Conservation (phyloP, 495 filamentous ascomycete genomes). For the Emericellopsis terricola region DNA sequence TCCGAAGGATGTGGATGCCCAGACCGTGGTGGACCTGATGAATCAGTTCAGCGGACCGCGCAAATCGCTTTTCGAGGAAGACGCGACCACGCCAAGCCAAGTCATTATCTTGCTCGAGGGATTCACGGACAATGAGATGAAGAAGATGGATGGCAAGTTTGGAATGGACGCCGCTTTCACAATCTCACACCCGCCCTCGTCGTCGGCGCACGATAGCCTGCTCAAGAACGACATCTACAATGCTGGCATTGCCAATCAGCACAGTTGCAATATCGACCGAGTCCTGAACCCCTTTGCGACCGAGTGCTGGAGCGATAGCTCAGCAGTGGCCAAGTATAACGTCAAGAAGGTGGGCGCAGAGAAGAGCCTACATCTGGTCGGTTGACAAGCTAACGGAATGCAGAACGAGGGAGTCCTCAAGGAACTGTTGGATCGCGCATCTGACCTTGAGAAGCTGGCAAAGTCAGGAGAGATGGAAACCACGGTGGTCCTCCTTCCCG, state of each 20-base stretch:
- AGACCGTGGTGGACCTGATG: slow-evolving; percentile 21
- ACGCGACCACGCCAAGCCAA: slow-evolving; percentile 18
- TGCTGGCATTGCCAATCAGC: slow-evolving; percentile 4
- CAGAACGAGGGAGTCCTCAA: slow-evolving; percentile 3
- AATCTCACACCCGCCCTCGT: slow-evolving; percentile 19
- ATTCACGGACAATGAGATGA: slow-evolving; percentile 12
- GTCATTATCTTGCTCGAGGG: slow-evolving; percentile 33
- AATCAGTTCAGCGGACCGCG: slow-evolving; percentile 20
- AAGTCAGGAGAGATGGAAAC: slow-evolving; percentile 21
- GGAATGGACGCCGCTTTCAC: slow-evolving; percentile 21
- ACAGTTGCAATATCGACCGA: slow-evolving; percentile 19
- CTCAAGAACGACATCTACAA: slow-evolving; percentile 12
- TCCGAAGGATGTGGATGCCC: slow-evolving; percentile 15
- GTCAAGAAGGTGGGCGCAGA: slow-evolving; percentile 13
- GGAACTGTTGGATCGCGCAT: slow-evolving; percentile 13
- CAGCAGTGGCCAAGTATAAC: slow-evolving; percentile 25
- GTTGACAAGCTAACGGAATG: neutral
- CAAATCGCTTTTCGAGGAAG: slow-evolving; percentile 20
- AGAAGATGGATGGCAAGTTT: slow-evolving; percentile 13
- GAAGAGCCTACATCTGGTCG: neutral
- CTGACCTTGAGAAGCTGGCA: slow-evolving; percentile 15
- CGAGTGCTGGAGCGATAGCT: slow-evolving; percentile 26
- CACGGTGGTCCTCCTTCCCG: slow-evolving; percentile 26
- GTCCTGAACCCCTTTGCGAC: slow-evolving; percentile 21
- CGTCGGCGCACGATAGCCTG: slow-evolving; percentile 16